Conservation (phyloP, 2,329 filamentous ascomycete genomes). For the Leptographium radiaticola region DNA sequence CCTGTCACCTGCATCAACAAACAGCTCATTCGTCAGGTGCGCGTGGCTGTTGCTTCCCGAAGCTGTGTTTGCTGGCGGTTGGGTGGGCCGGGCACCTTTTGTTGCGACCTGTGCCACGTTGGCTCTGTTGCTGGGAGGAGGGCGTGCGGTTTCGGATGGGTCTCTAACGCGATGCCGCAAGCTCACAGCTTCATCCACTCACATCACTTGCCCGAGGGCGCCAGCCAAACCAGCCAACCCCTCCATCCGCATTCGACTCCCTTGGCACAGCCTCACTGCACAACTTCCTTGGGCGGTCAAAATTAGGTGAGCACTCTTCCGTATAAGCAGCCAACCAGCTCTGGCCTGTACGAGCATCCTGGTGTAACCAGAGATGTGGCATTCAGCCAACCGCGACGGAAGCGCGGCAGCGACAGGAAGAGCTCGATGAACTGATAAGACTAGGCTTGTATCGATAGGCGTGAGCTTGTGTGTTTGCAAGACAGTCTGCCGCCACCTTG, state of each 20-base stretch:
- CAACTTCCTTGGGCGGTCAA: not conserved
- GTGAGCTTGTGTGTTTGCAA: too few species aligned
- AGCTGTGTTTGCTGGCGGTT: not conserved
- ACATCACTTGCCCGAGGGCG: not conserved
- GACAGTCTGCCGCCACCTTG: too few species aligned
- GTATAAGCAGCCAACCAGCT: slow-evolving; percentile 17
- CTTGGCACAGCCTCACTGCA: not conserved
- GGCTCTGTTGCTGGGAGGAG: not conserved
- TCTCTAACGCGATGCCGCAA: slow-evolving; percentile 2
- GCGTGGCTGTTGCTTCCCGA: not conserved
- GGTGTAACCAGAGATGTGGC: slow-evolving; percentile 16
- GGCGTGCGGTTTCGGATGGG: not conserved
- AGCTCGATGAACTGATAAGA: not conserved
- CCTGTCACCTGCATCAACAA: slow-evolving; percentile 2
- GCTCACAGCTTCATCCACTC: slow-evolving; percentile 3
- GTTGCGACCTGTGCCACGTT: slow-evolving; percentile 4
- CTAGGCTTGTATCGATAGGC: too few species aligned
- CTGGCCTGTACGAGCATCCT: slow-evolving; percentile 6
- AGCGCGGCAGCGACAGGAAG: not conserved
- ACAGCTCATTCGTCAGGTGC: slow-evolving; percentile 1
- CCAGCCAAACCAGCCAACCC: not conserved
- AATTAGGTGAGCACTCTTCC: slow-evolving; percentile 10
- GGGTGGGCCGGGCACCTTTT: not conserved
- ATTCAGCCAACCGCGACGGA: slow-evolving; percentile 7
- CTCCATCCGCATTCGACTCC: not conserved